A percentile compares a stretch with the other conserved stretches of the same genome.
Evolutionary conservation across 768 basidiomycete genomes (phyloP).

Genomic region (Russula sp.): DNA sequence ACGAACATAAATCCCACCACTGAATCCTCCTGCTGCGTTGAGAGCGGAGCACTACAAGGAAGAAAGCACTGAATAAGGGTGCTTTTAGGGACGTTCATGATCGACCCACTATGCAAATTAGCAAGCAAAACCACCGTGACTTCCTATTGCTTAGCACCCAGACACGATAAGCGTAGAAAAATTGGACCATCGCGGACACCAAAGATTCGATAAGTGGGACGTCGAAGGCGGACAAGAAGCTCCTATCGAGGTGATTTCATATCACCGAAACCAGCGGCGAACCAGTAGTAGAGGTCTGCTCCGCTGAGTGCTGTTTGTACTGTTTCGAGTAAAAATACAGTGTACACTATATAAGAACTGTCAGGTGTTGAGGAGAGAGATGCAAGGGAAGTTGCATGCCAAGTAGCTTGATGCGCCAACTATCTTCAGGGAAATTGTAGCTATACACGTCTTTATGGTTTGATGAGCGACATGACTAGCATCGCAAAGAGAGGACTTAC

Average conservation of each 20-base stretch:
- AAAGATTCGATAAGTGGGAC: constrained; percentile 7
- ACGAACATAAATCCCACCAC: constrained; percentile 8
- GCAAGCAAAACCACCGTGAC: not conserved
- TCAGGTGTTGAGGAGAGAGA: not conserved
- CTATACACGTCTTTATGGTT: constrained; percentile 19
- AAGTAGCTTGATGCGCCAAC: not conserved
- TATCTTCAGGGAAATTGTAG: constrained; percentile 15
- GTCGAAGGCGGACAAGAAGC: constrained; percentile 26
- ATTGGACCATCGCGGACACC: constrained; percentile 11
- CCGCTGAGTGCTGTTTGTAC: constrained; percentile 33
- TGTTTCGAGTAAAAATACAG: constrained; percentile 33
- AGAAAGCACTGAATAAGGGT: no score
- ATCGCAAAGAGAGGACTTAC: constrained; percentile 28
- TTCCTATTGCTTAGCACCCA: not conserved
- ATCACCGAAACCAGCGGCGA: constrained; percentile 35
- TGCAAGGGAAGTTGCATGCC: not conserved
- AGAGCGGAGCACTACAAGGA: constrained; percentile 2
- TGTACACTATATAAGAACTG: constrained; percentile 30
- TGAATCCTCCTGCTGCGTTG: constrained; percentile 6
- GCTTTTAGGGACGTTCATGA: not conserved
- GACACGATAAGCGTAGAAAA: constrained; percentile 15
- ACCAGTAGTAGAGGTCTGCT: constrained; percentile 36
- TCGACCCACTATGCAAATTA: constrained; percentile 15
- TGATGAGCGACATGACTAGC: not conserved
- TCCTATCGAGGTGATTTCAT: constrained; percentile 30